phyloP scores from a whole-genome alignment of 305 asterid genomes.

The Fraxinus xanthoxyloides region DNA sequence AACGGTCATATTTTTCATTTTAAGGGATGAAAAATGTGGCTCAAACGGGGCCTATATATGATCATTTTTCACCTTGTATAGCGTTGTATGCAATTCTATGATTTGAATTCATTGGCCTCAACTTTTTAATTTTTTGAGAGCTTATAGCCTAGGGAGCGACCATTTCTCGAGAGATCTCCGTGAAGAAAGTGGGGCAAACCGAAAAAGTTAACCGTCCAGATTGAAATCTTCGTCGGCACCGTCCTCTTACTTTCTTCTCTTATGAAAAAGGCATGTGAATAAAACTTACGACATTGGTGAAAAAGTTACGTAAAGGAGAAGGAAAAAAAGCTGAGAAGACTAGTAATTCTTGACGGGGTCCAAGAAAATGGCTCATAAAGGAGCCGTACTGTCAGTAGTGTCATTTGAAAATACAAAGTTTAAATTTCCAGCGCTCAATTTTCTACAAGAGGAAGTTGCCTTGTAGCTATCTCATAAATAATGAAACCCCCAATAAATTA shows the following conservation, averaged over 20 bases:
- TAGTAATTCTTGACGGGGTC: neutral
- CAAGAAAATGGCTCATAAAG: neutral
- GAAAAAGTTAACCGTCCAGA: neutral
- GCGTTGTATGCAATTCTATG: neutral
- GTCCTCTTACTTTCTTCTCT: neutral
- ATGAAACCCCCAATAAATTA: constrained; percentile 19
- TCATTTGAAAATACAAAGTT: neutral
- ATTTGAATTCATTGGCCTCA: neutral
- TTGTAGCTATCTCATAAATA: neutral
- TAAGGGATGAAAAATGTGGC: too few relatives aligned
- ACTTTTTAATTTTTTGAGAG: neutral
- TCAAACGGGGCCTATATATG: neutral
- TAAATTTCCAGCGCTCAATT: neutral
- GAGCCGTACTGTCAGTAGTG: neutral
- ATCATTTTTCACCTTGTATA: neutral
- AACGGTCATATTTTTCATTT: too few relatives aligned
- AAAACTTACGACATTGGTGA: neutral
- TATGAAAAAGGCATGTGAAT: neutral
- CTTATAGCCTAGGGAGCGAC: too few relatives aligned
- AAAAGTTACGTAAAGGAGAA: neutral
- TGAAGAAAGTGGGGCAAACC: neutral
- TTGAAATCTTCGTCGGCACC: neutral
- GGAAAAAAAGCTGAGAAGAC: neutral
- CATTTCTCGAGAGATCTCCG: neutral
- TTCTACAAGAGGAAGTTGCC: constrained; percentile 33